Percentiles rank a stretch among this genome's conserved stretches.
These are phyloP conservation scores for Wilcoxina mikolae DNA, from an alignment of 495 filamentous ascomycete species.

Conservation along the genomic window DNA sequence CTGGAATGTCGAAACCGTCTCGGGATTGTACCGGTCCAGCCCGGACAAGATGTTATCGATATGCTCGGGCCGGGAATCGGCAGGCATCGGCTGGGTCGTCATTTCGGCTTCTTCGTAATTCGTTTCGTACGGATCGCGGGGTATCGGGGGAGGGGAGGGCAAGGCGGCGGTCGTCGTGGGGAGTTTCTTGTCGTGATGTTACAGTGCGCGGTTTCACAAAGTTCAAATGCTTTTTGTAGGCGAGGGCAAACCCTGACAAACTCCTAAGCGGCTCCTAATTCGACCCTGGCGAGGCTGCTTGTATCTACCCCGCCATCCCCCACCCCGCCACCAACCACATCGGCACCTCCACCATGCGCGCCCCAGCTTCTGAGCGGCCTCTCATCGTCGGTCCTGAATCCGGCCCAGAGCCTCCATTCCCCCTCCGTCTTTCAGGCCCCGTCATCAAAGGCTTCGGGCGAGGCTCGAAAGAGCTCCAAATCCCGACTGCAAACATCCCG, in stretches of 20 bases:
- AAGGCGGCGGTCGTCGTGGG: background rate
- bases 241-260: background rate
- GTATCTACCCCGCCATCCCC: no score
- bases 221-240: background rate
- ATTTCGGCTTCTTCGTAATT: constrained; percentile 9
- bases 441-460: constrained; percentile 90
- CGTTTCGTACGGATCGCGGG: no score
- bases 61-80: constrained; percentile 55
- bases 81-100: constrained; percentile 27
- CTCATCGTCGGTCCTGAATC: constrained; percentile 50
- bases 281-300: no score
- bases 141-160: background rate
- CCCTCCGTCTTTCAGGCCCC: constrained; percentile 60
- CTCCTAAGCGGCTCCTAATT: background rate
- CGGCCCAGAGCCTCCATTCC: constrained; percentile 65
- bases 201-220: constrained; percentile 2
- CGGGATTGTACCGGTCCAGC: constrained; percentile 96
- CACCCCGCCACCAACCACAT: background rate
- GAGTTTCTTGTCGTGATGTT: background rate
- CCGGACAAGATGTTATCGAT: constrained; percentile 86
- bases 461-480: constrained; percentile 86
- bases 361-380: constrained; percentile 35
- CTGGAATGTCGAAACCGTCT: constrained; percentile 86
- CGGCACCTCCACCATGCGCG: constrained; percentile 11
- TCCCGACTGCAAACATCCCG: constrained; percentile 94